Base-by-base conservation (phyloP, 1,284 basidiomycete genomes). In the Trichosporon sp. region DNA sequence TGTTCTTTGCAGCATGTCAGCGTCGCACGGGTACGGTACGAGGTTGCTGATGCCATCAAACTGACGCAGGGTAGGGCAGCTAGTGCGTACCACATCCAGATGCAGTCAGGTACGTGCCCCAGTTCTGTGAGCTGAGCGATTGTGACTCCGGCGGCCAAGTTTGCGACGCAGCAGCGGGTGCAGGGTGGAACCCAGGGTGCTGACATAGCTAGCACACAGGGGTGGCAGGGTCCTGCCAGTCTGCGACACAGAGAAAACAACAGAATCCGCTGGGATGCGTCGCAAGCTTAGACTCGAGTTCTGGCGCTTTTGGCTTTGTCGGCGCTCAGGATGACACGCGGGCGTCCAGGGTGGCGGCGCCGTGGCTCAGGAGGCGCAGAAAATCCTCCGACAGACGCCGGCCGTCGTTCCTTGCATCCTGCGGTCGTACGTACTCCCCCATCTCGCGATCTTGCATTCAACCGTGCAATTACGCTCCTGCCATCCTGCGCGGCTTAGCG, bases 301-400 rank as follows among this genome's bases (percentile, higher is more conserved):
- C 51, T 54, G 51, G 51, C 51, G 51, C 26, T 54, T 54, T 54
- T 54, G 51, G 51, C 51, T 54, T 54, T 54, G 51, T 54, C 51
- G 51, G 51, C 51, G 51, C 51, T 54, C 51, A 54, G 51, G 51
- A 54, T 26, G 21, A 6, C 19, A 54, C n/a, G 51, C 51, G 19
- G 51, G 14, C 51, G 16, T 54, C 51, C n/a, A 54, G 51, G 51
- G 51, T 16, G 51, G 51, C 21, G 51, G 51, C 51, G n/a, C 51
- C 14, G 51, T 54, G 51, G 51, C 51, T 54, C 51, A 54, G 51
- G 51, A 54, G 51, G 51, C 51, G 51, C 10, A 7, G 19, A 54
- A 54, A 54, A 54, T 21, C 51, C 51, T 54, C 51, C 51, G 51
- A 54, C 51, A 54, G 51, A 54, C 19, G 51, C 51, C 51, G 51